Percentiles rank a stretch among this genome's conserved stretches.
Evolutionary conservation across 2,329 filamentous ascomycete genomes (phyloP).

Genomic region (Tolypocladium ovalisporum): DNA sequence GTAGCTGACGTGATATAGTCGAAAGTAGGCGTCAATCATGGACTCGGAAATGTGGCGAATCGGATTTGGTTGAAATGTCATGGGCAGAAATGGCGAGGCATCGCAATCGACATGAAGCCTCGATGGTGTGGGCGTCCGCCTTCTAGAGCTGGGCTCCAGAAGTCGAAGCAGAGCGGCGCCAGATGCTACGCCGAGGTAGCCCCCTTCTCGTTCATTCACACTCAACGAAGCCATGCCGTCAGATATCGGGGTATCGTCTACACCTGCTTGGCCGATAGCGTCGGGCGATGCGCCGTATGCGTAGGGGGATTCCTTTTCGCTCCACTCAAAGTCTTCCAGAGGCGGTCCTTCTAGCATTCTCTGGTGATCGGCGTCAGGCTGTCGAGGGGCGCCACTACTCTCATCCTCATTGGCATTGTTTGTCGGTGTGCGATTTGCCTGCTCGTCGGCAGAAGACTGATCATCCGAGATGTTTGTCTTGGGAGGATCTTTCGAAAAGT

Average conservation of each 20-base stretch:
- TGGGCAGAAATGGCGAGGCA: slow-evolving; percentile 3
- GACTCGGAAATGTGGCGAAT: slow-evolving; percentile 19
- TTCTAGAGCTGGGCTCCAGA: slow-evolving; percentile 18
- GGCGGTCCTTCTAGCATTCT: slow-evolving; percentile 20
- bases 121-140: slow-evolving; percentile 11
- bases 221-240: slow-evolving; percentile 27
- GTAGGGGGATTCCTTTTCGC: slow-evolving; percentile 18
- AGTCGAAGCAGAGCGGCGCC: slow-evolving; percentile 31
- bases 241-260: slow-evolving; percentile 17
- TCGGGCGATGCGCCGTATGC: slow-evolving; percentile 15
- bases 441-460: background rate
- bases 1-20: slow-evolving; percentile 31
- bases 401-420: background rate
- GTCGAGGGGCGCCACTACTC: background rate
- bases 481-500: slow-evolving; percentile 6
- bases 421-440: background rate
- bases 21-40: slow-evolving; percentile 31
- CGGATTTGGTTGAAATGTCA: slow-evolving; percentile 18
- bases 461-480: background rate
- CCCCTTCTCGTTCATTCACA: slow-evolving; percentile 23
- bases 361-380: slow-evolving; percentile 7
- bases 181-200: slow-evolving; percentile 34
- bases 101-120: slow-evolving; percentile 3
- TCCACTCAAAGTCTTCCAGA: slow-evolving; percentile 25
- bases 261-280: slow-evolving; percentile 4